Base-by-base conservation (phyloP, 2,329 filamentous ascomycete genomes). In the Orbilia quercus region DNA sequence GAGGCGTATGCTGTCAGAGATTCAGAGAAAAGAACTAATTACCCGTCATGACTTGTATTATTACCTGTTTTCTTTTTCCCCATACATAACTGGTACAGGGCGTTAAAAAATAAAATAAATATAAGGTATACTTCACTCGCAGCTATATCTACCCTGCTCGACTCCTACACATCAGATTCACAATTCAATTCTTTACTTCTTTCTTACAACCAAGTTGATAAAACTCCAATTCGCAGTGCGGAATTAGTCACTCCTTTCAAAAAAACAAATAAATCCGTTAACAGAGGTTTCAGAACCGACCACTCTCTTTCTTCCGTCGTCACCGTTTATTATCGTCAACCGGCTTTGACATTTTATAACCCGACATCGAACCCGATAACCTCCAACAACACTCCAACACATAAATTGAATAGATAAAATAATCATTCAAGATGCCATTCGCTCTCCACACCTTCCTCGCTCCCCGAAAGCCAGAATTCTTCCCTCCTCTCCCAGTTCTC, bases 381-480 rank as follows among this genome's bases (percentile, higher is more conserved):
- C 25, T 38, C 38, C 44, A 22, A 42, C 48, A 12, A 48, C 59
- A 40, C 31, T 31, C 25, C 50, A 64, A 72, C 51, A 60, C 47
- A 60, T 38, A 36, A 47, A 58, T 57, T 44, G 38, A 40, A 55
- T 14, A n/a, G n/a, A 48, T 7, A 31, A 50, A 1, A 44, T 51
- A 9, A 28, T 45, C 40, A 45, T 59, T 66, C 60, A 73, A 59
- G 47, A 73, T 73, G 69, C 69, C 69, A 50, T 66, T 73, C 60
- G 63, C 69, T 28, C 55, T 73, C 23, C 69, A 73, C 69, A 73
- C 69, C 48, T 73, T 73, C 69, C 69, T 73, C 42, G 69, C 69
- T 54, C 69, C 69, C 28, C 69, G 69, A 48, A 73, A 66, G 60
- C 69, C 69, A 42, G 69, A 73, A 31, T 73, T 50, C 40, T 73